phyloP scores from a whole-genome alignment of 2,329 filamentous ascomycete species.

The Sclerotinia minor region DNA sequence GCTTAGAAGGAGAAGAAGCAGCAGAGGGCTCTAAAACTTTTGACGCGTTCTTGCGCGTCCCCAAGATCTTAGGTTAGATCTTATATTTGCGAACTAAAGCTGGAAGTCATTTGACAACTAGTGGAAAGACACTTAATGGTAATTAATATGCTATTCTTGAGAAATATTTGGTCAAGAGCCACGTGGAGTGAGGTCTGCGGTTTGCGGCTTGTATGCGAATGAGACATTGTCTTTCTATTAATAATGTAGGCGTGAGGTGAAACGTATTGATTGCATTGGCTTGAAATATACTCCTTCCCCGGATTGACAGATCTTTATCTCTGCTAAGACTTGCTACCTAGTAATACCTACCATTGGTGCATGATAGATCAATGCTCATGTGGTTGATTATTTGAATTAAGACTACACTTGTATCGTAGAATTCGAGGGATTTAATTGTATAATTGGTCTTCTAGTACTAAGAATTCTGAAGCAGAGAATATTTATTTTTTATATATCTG shows the following conservation, averaged over 20 bases:
- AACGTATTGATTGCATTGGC: not conserved
- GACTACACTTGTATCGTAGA: not conserved
- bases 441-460: not conserved
- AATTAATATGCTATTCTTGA: not conserved
- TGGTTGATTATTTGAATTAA: not conserved
- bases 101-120: not conserved
- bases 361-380: not conserved
- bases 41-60: not conserved
- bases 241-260: not conserved
- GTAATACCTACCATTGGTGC: not conserved
- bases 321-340: not conserved
- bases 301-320: not conserved
- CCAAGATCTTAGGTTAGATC: not conserved
- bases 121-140: not conserved
- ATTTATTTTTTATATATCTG: not conserved
- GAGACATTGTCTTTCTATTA: not conserved
- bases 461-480: not conserved
- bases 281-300: conserved; percentile 3
- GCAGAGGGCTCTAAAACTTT: not conserved
- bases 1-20: not conserved
- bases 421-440: not conserved
- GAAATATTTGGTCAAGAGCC: not conserved
- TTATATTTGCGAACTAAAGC: not conserved
- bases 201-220: not conserved
- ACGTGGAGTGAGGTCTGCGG: not conserved